A percentile compares a stretch with the other conserved stretches of the same genome.
phyloP scores from a whole-genome alignment of 441 rosid genomes.

The Kokia cookei region DNA sequence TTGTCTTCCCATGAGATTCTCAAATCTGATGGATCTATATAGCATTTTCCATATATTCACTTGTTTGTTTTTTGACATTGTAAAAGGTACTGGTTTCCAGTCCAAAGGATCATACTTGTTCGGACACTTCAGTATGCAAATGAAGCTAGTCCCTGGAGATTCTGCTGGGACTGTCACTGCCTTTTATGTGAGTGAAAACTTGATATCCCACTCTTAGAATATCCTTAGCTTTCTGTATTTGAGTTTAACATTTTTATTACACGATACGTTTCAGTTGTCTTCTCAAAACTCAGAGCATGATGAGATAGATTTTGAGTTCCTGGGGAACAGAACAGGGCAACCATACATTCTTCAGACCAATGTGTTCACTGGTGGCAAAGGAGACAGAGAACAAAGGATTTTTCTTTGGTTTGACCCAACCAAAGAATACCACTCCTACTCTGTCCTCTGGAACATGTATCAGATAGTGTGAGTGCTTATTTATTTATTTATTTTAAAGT shows the following conservation, averaged over 20 bases:
- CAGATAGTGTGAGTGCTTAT: constrained; percentile 25
- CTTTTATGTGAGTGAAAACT: constrained; percentile 44
- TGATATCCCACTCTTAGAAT: neutral
- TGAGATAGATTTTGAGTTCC: constrained; percentile 48
- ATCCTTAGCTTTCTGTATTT: neutral
- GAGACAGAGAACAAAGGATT: constrained; percentile 40
- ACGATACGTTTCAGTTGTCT: constrained; percentile 26
- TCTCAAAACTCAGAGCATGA: constrained; percentile 42
- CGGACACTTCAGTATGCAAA: constrained; percentile 66
- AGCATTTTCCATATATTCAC: neutral
- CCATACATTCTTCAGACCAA: constrained; percentile 42
- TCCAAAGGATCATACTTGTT: constrained; percentile 58
- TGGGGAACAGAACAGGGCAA: constrained; percentile 43
- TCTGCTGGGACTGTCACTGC: constrained; percentile 76
- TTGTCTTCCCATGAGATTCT: too few species aligned
- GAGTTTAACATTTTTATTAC: neutral
- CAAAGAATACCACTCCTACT: constrained; percentile 20
- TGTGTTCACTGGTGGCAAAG: constrained; percentile 39
- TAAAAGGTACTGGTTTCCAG: constrained; percentile 55
- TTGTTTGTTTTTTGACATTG: neutral
- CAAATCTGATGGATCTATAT: neutral
- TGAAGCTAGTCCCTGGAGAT: constrained; percentile 56
- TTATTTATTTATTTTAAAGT: too few species aligned
- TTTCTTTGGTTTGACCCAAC: constrained; percentile 48
- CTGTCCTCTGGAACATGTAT: constrained; percentile 33